Base-by-base conservation (phyloP, 495 filamentous ascomycete species). In the Chaetomium cochliodes region DNA sequence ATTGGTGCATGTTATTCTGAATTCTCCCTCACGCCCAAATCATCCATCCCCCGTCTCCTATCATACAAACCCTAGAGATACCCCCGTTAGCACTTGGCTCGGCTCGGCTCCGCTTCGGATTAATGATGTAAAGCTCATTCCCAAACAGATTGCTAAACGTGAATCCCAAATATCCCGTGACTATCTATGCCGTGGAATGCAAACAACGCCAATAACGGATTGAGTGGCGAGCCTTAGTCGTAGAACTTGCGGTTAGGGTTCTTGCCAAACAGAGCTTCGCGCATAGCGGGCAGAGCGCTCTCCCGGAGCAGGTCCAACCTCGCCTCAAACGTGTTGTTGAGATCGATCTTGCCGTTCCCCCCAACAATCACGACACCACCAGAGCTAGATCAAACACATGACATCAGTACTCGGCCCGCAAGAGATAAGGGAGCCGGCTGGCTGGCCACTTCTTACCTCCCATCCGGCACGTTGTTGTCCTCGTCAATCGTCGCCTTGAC, bases 261-360 rank as follows among this genome's bases (percentile, higher is more conserved):
- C 79, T 89, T 85, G 49, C 96, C 96, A 71, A 98, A 98, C 46
- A 99, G 79, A 4, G 85, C 88, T 74, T 89, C 84, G 66, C 96
- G 85, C 67, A 99, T 87, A 39, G 87, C 87, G 15, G 96, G 96
- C 47, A 98, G 83, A 30, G 90, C 91, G 69, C 90, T 91, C 60
- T 86, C 86, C 74, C 93, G 87, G 46, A 97, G 85, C 61, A 98
- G 79, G 65, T 86, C 87, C 76, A 99, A 80, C 60, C 96, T 87
- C 73, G 96, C 90, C 69, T 98, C 96, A 55, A 98, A 88, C 28
- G 94, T 98, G 79, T 99, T 97, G 86, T 97, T 92, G 75, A 99
- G 96, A 68, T 96, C 92, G 76, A 99, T 98, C 83, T 93, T 97
- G 72, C 96, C 96, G 64, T 86, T 82, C 54, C 88, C 86, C 28